These are phyloP conservation scores for Cardamine resedifolia DNA, from an alignment of 345 rosid species.

Conservation along the genomic window DNA sequence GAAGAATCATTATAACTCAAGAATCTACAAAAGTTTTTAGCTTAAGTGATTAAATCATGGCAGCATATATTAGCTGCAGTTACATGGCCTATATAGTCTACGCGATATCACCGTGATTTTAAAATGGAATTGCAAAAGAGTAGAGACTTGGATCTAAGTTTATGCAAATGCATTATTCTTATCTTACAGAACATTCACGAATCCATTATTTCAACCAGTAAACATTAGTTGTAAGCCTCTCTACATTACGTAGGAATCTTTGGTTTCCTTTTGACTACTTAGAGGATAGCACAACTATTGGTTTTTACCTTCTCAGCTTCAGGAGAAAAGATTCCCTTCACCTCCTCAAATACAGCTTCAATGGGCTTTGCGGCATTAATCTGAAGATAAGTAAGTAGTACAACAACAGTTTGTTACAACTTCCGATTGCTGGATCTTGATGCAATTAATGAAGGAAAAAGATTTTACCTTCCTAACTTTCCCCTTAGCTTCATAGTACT, in stretches of 20 bases:
- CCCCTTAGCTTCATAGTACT: slow-evolving; percentile 57
- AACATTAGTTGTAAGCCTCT: slow-evolving; percentile 12
- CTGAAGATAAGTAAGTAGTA: slow-evolving; percentile 42
- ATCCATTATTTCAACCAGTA: slow-evolving; percentile 11
- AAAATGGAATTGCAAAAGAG: neutral
- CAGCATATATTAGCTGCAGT: neutral
- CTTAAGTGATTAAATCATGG: neutral
- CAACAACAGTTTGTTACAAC: slow-evolving; percentile 16
- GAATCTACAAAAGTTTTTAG: neutral
- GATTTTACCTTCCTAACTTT: slow-evolving; percentile 61
- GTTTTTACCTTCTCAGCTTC: slow-evolving; percentile 66
- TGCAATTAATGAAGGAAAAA: neutral
- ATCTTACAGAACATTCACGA: slow-evolving; percentile 14
- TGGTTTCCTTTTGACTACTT: slow-evolving; percentile 5
- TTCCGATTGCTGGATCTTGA: neutral
- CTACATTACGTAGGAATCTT: slow-evolving; percentile 20
- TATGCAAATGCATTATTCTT: slow-evolving; percentile 14
- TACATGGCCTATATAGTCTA: neutral
- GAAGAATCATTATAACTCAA: slow-evolving; percentile 8
- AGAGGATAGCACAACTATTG: slow-evolving; percentile 30
- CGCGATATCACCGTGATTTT: neutral
- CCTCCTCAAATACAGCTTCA: slow-evolving; percentile 66
- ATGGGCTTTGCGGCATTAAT: slow-evolving; percentile 71
- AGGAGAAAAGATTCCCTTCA: slow-evolving; percentile 49
- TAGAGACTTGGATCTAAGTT: slow-evolving; percentile 2